Evolutionary conservation across 768 basidiomycete species (phyloP).

Genomic region (Leucosporidium yakuticum): DNA sequence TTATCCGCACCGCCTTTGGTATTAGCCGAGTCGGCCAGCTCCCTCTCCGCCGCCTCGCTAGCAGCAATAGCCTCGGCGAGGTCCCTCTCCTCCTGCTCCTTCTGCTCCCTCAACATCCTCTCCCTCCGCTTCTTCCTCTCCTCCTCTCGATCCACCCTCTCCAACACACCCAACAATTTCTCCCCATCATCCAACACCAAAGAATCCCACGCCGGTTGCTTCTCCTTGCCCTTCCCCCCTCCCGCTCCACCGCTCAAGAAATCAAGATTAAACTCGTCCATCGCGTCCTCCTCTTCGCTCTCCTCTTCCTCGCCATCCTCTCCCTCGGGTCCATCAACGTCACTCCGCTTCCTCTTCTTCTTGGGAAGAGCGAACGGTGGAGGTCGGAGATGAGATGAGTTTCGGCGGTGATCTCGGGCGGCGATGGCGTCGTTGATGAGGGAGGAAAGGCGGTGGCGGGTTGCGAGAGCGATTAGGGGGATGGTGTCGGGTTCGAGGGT

Average conservation of each 20-base stretch:
- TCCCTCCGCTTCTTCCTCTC: slow-evolving; percentile 68
- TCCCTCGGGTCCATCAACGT: slow-evolving; percentile 45
- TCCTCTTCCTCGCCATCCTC: slow-evolving; percentile 34
- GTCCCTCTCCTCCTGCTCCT: slow-evolving; percentile 48
- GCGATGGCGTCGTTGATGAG: slow-evolving; percentile 28
- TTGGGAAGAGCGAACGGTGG: slow-evolving; percentile 45
- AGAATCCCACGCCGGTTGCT: slow-evolving; percentile 73
- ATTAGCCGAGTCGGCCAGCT: slow-evolving; percentile 10
- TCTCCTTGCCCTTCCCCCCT: slow-evolving; percentile 1
- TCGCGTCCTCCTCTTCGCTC: slow-evolving; percentile 67
- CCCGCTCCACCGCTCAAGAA: slow-evolving; percentile 49
- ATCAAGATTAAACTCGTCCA: slow-evolving; percentile 63
- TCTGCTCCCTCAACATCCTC: slow-evolving; percentile 63
- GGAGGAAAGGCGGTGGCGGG: slow-evolving; percentile 49
- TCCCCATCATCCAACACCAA: slow-evolving; percentile 69
- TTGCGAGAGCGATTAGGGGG: slow-evolving; percentile 33
- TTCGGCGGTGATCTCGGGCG: slow-evolving; percentile 34
- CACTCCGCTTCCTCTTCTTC: slow-evolving; percentile 52
- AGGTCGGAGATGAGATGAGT: slow-evolving; percentile 51
- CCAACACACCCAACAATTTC: slow-evolving; percentile 68
- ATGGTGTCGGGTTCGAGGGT: slow-evolving; percentile 45
- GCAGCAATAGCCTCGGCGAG: slow-evolving; percentile 40
- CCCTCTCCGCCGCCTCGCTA: slow-evolving; percentile 39
- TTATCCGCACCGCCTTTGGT: background rate
- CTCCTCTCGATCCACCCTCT: slow-evolving; percentile 75